A percentile compares a stretch with the other conserved stretches of the same genome.
These are phyloP conservation scores for Penicillium goetzii DNA, from an alignment of 495 filamentous ascomycete genomes.

Conservation along the genomic window DNA sequence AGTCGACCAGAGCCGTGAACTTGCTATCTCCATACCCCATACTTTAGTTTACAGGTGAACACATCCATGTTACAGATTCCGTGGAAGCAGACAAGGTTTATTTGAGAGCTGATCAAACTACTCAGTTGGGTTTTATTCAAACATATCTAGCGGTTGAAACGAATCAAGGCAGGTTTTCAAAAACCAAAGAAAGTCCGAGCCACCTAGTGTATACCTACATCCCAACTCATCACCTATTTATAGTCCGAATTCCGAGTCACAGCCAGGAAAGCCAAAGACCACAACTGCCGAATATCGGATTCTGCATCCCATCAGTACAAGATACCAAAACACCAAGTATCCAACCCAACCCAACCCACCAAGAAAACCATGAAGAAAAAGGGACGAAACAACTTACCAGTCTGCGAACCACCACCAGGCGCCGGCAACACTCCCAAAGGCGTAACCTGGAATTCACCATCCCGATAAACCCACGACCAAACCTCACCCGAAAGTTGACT, in stretches of 20 bases:
- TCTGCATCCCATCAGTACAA: constrained; percentile 13
- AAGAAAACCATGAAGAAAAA: not conserved
- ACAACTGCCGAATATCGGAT: constrained; percentile 32
- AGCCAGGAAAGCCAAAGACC: constrained; percentile 31
- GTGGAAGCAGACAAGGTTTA: no score
- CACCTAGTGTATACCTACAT: no score
- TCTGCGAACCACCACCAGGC: constrained; percentile 45
- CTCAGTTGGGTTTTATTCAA: no score
- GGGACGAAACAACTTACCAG: constrained; percentile 28
- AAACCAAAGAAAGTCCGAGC: no score
- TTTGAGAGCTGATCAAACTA: no score
- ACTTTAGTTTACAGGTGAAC: no score
- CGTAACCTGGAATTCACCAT: constrained; percentile 51
- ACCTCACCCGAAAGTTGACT: constrained; percentile 60
- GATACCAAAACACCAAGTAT: not conserved
- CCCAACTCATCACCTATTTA: not conserved
- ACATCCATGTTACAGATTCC: no score
- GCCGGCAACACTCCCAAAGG: constrained; percentile 58
- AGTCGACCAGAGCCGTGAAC: constrained; percentile 6
- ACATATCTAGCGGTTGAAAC: no score
- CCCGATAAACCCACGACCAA: constrained; percentile 63
- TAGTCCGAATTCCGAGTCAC: constrained; percentile 24
- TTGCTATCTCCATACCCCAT: not conserved
- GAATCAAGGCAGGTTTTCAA: no score
- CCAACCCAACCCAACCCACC: not conserved